Evolutionary conservation across 495 filamentous ascomycete species (phyloP).

Genomic region (Annulohypoxylon stygium): DNA sequence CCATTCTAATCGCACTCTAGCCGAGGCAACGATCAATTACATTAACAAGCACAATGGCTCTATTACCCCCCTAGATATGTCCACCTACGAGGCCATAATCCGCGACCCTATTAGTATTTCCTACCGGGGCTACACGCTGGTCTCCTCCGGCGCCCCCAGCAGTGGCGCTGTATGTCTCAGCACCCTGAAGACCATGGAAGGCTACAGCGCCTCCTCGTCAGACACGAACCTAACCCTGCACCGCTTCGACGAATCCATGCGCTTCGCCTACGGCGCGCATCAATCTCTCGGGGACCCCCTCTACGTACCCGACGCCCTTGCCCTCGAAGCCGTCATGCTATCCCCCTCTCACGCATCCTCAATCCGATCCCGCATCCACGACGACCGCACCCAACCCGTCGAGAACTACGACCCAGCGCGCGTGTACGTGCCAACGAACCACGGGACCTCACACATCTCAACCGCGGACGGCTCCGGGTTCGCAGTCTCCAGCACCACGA

Average conservation of each 20-base stretch:
- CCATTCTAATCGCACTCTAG: conserved; percentile 53
- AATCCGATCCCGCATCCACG: conserved; percentile 76
- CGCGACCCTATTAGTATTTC: conserved; percentile 72
- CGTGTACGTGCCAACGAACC: conserved; percentile 59
- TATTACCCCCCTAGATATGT: conserved; percentile 84
- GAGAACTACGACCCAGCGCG: conserved; percentile 74
- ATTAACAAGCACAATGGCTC: conserved; percentile 76
- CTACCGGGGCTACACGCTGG: conserved; percentile 78
- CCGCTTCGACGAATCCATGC: conserved; percentile 85
- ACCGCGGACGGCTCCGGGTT: conserved; percentile 76
- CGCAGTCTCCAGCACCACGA: conserved; percentile 80
- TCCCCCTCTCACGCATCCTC: conserved; percentile 65
- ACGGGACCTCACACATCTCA: conserved; percentile 82
- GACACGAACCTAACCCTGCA: conserved; percentile 71
- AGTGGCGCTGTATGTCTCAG: conserved; percentile 79
- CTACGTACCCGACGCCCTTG: conserved; percentile 72
- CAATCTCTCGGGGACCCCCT: conserved; percentile 80
- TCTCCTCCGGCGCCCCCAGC: conserved; percentile 76
- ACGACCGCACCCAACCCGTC: conserved; percentile 74
- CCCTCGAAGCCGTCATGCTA: conserved; percentile 69
- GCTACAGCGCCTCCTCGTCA: conserved; percentile 66
- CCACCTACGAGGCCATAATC: conserved; percentile 73
- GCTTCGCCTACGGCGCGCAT: conserved; percentile 85
- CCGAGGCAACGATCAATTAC: conserved; percentile 77
- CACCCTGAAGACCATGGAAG: conserved; percentile 82